Evolutionary conservation across 345 rosid genomes (phyloP).

Genomic region (Dipteronia sinensis): DNA sequence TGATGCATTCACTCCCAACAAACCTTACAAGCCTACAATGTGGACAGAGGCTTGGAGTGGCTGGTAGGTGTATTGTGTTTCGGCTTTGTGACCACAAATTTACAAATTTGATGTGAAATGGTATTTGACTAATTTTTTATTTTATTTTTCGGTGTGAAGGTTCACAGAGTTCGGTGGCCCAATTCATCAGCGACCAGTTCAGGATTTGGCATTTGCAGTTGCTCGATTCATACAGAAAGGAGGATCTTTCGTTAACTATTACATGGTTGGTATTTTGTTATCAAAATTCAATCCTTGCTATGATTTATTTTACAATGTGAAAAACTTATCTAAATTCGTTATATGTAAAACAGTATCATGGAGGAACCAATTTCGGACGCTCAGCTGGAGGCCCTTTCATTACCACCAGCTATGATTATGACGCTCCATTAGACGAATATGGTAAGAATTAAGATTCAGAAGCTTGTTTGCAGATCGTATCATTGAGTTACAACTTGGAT

Average conservation of each 20-base stretch:
- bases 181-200: conserved; percentile 88
- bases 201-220: conserved; percentile 96
- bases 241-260: conserved; percentile 94
- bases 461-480: background rate
- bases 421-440: conserved; percentile 97
- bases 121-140: background rate
- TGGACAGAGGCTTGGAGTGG: conserved; percentile 99
- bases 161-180: conserved; percentile 96
- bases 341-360: conserved; percentile 76
- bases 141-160: conserved; percentile 44
- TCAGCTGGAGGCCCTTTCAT: conserved; percentile 98
- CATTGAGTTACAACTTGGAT: no score
- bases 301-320: background rate
- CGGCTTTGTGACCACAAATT: conserved; percentile 13
- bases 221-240: conserved; percentile 95
- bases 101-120: background rate
- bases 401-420: conserved; percentile 96
- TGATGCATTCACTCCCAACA: conserved; percentile 91
- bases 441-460: conserved; percentile 48
- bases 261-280: conserved; percentile 62
- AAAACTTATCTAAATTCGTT: conserved; percentile 12
- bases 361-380: conserved; percentile 99
- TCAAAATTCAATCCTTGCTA: background rate
- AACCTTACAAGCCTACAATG: conserved; percentile 88
- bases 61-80: conserved; percentile 53